Evolutionary conservation across 208 protist species (phyloP), one percentile per base, ranked within the genome.

Genomic region (Crithidia bombi): DNA sequence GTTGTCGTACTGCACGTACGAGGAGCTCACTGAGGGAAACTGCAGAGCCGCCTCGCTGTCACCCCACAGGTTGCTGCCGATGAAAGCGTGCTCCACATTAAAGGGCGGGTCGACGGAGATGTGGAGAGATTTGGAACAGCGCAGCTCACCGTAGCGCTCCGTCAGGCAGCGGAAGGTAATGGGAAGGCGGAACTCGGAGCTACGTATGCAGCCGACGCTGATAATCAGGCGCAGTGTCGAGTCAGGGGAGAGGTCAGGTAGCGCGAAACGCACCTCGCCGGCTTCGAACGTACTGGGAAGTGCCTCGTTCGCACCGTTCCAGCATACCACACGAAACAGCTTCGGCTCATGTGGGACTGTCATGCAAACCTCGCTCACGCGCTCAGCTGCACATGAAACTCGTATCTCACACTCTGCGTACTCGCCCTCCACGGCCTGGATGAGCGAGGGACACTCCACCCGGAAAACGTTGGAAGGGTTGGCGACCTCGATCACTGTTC

Each of bases 401-500:
- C 72, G 44, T 35, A 90, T 66, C 46, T 78, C 64, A 19, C 81
- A 58, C 65, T 49, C 54, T 9, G 79, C 69, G n/a, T 73, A 75
- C 58, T 90, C 85, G 6, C 85, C 85, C 69, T 90, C 85, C 25
- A 90, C 68, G 17, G 65, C 81, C 55, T 73, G 65, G n/a, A 87
- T 57, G 23, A 64, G 44, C 35, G 67, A 68, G 3, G 81, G 70
- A 65, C 71, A 73, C 32, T 81, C 58, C 25, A 84, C 52, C n/a
- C 66, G 73, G 23, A 90, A 65, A 32, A 75, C 38, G 28, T 69
- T 70, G 23, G 74, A 38, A 14, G 70, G 73, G 55, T 83, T 81
- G 3, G 57, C 32, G 14, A 86, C 73, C n/a, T 47, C 58, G 39
- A 87, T 46, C 38, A 64, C 46, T n/a, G 57, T 44, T 23, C 46